phyloP scores from a whole-genome alignment of 2,329 filamentous ascomycete species.

The Beauveria brongniartii region DNA sequence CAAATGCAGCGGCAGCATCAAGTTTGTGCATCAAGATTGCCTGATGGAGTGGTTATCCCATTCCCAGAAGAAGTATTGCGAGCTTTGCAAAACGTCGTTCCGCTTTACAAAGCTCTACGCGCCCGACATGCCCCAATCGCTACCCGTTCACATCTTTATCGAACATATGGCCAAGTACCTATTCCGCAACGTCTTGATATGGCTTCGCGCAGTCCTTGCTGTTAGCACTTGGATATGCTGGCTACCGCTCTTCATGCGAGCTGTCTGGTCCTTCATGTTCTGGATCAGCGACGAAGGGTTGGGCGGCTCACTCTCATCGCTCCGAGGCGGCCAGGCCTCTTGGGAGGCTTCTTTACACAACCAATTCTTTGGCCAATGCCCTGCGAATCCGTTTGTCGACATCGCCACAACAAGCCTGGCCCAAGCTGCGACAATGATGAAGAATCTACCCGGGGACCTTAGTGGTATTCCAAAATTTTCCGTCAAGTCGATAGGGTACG shows the following conservation, averaged over 20 bases:
- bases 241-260: slow-evolving; percentile 84
- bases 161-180: slow-evolving; percentile 69
- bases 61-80: slow-evolving; percentile 98
- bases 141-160: slow-evolving; percentile 75
- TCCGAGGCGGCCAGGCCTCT: slow-evolving; percentile 16
- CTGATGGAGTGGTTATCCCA: slow-evolving; percentile 98
- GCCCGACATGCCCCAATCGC: slow-evolving; percentile 78
- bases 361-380: background rate
- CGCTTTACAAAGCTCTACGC: slow-evolving; percentile 97
- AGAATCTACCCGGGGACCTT: background rate
- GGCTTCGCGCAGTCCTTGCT: slow-evolving; percentile 72
- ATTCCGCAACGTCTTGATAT: slow-evolving; percentile 62
- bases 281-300: slow-evolving; percentile 81
- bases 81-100: slow-evolving; percentile 97
- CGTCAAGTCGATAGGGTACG: background rate
- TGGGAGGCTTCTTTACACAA: background rate
- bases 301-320: slow-evolving; percentile 25
- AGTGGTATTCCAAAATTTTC: background rate
- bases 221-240: slow-evolving; percentile 80
- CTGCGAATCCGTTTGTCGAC: background rate
- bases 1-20: slow-evolving; percentile 98
- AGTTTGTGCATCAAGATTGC: slow-evolving; percentile 95
- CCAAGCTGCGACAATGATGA: slow-evolving; percentile 7
- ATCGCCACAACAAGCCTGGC: slow-evolving; percentile 4
- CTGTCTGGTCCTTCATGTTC: slow-evolving; percentile 88